phyloP scores from a whole-genome alignment of 2,329 filamentous ascomycete genomes.

The Hypoxylon sp. region DNA sequence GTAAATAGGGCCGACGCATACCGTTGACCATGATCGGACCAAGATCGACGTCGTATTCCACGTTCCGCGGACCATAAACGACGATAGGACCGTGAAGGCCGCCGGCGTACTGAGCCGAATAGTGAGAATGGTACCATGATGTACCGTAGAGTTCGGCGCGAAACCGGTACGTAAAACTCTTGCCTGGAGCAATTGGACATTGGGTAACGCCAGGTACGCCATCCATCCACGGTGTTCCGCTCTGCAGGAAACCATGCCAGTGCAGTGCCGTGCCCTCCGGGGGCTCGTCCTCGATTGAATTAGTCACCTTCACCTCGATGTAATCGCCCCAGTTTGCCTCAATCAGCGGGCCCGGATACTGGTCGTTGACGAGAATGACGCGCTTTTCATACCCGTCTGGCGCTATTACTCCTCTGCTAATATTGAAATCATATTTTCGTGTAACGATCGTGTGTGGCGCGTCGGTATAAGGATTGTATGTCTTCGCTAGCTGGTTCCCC shows the following conservation, averaged over 20 bases:
- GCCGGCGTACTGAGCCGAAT: conserved; percentile 68
- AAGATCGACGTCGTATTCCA: conserved; percentile 72
- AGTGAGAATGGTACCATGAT: conserved; percentile 72
- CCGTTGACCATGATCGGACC: conserved; percentile 63
- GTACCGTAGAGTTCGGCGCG: conserved; percentile 66
- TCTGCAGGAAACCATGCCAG: conserved; percentile 66
- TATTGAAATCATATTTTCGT: conserved; percentile 65
- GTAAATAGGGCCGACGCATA: conserved; percentile 38
- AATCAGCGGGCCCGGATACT: conserved; percentile 67
- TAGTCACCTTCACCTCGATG: conserved; percentile 50
- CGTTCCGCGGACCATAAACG: conserved; percentile 66
- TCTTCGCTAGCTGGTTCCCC: conserved; percentile 57
- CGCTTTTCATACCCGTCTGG: conserved; percentile 67
- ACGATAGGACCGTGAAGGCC: conserved; percentile 72
- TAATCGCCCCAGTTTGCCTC: conserved; percentile 61
- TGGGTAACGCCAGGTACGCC: conserved; percentile 66
- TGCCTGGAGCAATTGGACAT: conserved; percentile 74
- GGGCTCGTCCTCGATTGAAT: conserved; percentile 45
- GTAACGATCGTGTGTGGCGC: conserved; percentile 66
- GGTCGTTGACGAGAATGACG: conserved; percentile 60
- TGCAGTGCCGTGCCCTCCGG: conserved; percentile 60
- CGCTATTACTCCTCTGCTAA: conserved; percentile 62
- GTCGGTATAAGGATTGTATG: conserved; percentile 63
- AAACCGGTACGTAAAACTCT: conserved; percentile 66
- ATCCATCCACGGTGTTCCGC: conserved; percentile 63